These are phyloP conservation scores for Arthroderma sp. DNA, from an alignment of 2,329 filamentous ascomycete genomes.

Conservation along the genomic window DNA sequence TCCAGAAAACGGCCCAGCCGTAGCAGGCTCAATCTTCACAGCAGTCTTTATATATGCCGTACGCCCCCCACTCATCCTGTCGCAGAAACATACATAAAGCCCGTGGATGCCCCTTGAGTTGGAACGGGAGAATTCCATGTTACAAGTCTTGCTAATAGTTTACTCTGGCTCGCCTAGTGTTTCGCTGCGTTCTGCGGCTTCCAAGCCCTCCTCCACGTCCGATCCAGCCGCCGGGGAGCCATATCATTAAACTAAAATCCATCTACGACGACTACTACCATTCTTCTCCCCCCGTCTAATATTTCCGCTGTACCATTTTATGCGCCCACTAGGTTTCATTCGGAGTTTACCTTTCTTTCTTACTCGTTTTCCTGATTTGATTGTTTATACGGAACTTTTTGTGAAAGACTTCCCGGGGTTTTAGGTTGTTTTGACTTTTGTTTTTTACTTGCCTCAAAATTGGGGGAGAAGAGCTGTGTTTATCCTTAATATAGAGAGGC, in stretches of 20 bases:
- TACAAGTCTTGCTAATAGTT: neutral
- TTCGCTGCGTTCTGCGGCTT: slow-evolving; percentile 88
- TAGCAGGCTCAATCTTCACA: slow-evolving; percentile 73
- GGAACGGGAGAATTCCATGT: neutral
- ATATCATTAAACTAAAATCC: slow-evolving; percentile 53
- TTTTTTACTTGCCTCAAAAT: too few relatives aligned
- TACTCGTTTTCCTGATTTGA: too few relatives aligned
- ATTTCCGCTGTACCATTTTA: neutral
- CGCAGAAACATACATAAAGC: neutral
- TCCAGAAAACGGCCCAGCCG: slow-evolving; percentile 59
- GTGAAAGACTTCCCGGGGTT: too few relatives aligned
- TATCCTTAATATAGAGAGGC: too few relatives aligned
- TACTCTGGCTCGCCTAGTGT: slow-evolving; percentile 38
- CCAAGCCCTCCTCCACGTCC: slow-evolving; percentile 74
- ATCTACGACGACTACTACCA: neutral
- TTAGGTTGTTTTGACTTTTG: too few relatives aligned
- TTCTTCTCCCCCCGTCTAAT: neutral
- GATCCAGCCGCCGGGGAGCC: slow-evolving; percentile 68
- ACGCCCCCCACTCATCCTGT: slow-evolving; percentile 31
- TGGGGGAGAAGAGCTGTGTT: too few relatives aligned
- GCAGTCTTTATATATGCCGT: slow-evolving; percentile 83
- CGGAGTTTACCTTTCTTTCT: too few relatives aligned
- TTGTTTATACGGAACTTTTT: too few relatives aligned
- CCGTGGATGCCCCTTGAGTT: slow-evolving; percentile 1
- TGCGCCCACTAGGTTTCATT: too few relatives aligned